These are phyloP conservation scores for Knoxia roxburghii DNA, from an alignment of 257 asterid species.

Conservation along the genomic window DNA sequence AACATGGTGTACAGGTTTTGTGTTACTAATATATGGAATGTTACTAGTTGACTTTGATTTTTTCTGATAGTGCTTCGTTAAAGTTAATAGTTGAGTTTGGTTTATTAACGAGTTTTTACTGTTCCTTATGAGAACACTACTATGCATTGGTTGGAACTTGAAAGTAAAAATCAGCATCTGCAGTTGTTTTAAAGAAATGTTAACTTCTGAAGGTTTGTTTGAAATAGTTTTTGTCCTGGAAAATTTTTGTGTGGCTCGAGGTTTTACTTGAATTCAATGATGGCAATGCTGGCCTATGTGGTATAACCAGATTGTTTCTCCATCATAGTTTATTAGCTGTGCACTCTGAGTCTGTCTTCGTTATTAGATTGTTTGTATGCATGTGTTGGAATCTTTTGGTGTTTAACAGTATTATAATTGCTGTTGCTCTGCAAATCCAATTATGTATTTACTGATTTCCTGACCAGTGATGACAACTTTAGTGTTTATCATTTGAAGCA, in stretches of 20 bases:
- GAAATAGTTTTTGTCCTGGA: not conserved
- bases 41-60: not conserved
- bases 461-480: not conserved
- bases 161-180: not conserved
- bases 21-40: not conserved
- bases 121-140: not conserved
- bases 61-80: not conserved
- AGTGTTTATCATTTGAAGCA: not conserved
- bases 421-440: not conserved
- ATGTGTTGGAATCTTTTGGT: not conserved
- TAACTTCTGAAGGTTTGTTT: not conserved
- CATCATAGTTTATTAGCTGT: too few relatives aligned
- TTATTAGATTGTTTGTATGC: not conserved
- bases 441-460: too few relatives aligned
- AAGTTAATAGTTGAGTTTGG: too few relatives aligned
- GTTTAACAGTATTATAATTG: not conserved
- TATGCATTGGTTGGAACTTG: not conserved
- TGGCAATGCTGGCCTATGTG: not conserved
- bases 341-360: not conserved
- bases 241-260: not conserved
- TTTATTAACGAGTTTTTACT: not conserved
- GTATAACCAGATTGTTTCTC: not conserved
- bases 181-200: too few relatives aligned
- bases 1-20: not conserved
- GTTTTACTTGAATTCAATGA: slow-evolving; percentile 1